phyloP scores from a whole-genome alignment of 192 early-diverging fungal species.

The Backusella australiensis region DNA sequence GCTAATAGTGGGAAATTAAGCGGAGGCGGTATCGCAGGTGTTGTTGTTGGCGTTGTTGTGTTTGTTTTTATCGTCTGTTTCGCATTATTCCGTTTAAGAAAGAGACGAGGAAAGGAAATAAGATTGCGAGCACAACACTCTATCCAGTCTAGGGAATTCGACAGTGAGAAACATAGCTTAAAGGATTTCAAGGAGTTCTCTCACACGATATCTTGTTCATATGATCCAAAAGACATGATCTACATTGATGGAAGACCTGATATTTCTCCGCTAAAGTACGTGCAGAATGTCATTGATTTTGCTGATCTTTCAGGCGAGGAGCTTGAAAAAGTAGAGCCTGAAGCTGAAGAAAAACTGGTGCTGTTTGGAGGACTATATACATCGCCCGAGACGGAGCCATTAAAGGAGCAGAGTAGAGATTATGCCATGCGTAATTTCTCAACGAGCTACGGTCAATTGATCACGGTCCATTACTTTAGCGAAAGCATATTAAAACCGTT shows the following conservation, averaged over 20 bases:
- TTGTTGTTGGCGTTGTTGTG: background rate
- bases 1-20: background rate
- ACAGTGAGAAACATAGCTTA: background rate
- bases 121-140: background rate
- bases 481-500: background rate
- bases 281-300: background rate
- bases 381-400: background rate
- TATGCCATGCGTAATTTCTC: background rate
- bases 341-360: background rate
- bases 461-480: conserved; percentile 2
- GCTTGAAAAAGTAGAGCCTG: background rate
- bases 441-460: background rate
- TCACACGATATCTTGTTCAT: background rate
- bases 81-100: background rate
- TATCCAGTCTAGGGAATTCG: background rate
- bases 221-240: background rate
- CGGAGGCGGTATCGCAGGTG: background rate
- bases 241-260: conserved; percentile 1
- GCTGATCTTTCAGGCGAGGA: background rate
- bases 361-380: background rate
- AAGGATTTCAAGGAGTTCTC: background rate
- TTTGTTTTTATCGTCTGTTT: background rate
- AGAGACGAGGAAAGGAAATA: background rate
- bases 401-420: background rate
- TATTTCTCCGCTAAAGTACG: conserved; percentile 3